These are phyloP conservation scores for Trichophaea hybrida DNA, from an alignment of 2,329 filamentous ascomycete species.

Conservation along the genomic window DNA sequence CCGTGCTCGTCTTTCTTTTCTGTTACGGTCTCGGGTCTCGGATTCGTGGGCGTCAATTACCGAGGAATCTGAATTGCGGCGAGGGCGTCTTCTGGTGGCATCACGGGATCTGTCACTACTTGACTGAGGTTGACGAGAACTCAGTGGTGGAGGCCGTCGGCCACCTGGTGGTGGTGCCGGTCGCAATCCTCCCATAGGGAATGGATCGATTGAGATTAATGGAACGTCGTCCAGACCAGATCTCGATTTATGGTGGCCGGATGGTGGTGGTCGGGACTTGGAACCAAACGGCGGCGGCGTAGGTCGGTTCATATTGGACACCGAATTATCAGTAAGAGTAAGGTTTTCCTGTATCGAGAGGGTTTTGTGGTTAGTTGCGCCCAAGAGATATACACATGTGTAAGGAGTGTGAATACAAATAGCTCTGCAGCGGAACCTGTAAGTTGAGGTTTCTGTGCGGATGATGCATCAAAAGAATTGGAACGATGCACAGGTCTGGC, in stretches of 20 bases:
- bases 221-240: conserved; percentile 19
- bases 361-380: not conserved
- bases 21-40: conserved; percentile 40
- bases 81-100: conserved; percentile 16
- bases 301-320: conserved; percentile 9
- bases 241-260: conserved; percentile 18
- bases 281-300: conserved; percentile 2
- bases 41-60: conserved; percentile 44
- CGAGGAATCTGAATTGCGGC: conserved; percentile 66
- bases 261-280: conserved; percentile 11
- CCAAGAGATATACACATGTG: not conserved
- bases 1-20: conserved; percentile 5
- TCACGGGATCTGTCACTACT: conserved; percentile 1
- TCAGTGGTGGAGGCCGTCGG: conserved; percentile 9
- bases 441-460: conserved; percentile 12
- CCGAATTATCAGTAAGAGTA: conserved; percentile 20
- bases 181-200: conserved; percentile 10
- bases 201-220: conserved; percentile 15
- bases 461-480: conserved; percentile 23
- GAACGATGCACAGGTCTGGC: conserved; percentile 11
- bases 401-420: conserved; percentile 16
- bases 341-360: conserved; percentile 20
- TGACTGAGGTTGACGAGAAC: not conserved
- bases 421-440: conserved; percentile 22
- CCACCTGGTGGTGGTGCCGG: conserved; percentile 8